phyloP scores from a whole-genome alignment of 2,329 filamentous ascomycete species.

The Fusarium palustre region DNA sequence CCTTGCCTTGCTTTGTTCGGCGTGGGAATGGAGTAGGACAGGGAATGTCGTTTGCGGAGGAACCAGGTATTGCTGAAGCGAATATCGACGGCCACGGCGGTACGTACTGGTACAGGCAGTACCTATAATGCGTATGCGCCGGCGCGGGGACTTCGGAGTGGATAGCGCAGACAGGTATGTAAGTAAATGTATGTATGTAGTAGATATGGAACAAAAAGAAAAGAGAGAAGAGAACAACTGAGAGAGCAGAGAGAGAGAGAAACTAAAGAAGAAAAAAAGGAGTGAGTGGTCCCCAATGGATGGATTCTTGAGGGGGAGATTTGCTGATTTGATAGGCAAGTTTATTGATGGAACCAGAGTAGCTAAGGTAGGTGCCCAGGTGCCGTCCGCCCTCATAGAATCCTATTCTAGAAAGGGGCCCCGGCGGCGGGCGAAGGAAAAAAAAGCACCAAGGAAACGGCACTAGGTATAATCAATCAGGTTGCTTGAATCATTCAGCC shows the following conservation, averaged over 20 bases:
- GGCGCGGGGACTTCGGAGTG: slow-evolving; percentile 7
- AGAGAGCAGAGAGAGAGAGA: slow-evolving; percentile 14
- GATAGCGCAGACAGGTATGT: background rate
- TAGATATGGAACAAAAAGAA: slow-evolving; percentile 13
- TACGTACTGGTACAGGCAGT: slow-evolving; percentile 16
- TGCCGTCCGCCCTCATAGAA: slow-evolving; percentile 26
- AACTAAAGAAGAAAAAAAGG: slow-evolving; percentile 22
- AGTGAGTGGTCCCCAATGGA: slow-evolving; percentile 14
- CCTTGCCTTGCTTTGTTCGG: slow-evolving; percentile 3
- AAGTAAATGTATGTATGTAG: background rate
- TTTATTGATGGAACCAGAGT: slow-evolving; percentile 19
- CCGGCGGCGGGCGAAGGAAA: slow-evolving; percentile 15
- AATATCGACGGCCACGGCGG: slow-evolving; percentile 14
- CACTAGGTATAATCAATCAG: slow-evolving; percentile 18
- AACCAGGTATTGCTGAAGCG: slow-evolving; percentile 27
- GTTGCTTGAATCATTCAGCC: slow-evolving; percentile 32
- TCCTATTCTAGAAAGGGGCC: slow-evolving; percentile 32
- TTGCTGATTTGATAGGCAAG: slow-evolving; percentile 33
- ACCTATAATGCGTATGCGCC: slow-evolving; percentile 19
- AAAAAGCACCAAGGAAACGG: slow-evolving; percentile 29
- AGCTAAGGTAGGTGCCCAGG: slow-evolving; percentile 28
- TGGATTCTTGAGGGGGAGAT: slow-evolving; percentile 28
- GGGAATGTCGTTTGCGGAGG: slow-evolving; percentile 35
- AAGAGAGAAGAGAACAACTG: slow-evolving; percentile 14
- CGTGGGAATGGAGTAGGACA: slow-evolving; percentile 22